Conservation (phyloP, 2,329 filamentous ascomycete genomes). For the Fusarium domesticum region DNA sequence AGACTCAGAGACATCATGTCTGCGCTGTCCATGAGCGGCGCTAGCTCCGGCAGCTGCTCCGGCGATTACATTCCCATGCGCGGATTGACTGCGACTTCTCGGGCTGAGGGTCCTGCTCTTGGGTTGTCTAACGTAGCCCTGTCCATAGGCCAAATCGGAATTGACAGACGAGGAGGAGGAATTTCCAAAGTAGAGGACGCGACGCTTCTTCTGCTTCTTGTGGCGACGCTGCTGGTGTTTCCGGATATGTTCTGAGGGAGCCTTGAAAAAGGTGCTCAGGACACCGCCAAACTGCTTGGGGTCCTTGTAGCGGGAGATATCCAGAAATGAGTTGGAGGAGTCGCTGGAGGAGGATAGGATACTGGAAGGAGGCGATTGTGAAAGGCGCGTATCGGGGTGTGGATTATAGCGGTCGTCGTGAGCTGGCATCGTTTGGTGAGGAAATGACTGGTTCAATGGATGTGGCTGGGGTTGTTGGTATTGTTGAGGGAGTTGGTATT, state of each 20-base stretch:
- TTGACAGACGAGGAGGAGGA: conserved; percentile 67
- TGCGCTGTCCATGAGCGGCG: conserved; percentile 14
- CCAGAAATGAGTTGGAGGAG: conserved; percentile 58
- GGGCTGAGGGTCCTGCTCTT: conserved; percentile 32
- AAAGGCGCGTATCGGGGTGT: conserved; percentile 21
- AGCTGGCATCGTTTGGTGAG: conserved; percentile 15
- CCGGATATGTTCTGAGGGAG: conserved; percentile 48
- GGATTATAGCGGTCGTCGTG: conserved; percentile 18
- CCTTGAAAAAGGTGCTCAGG: conserved; percentile 61
- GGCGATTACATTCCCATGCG: conserved; percentile 6
- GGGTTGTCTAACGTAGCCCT: conserved; percentile 50
- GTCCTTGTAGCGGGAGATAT: conserved; percentile 58
- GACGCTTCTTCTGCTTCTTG: conserved; percentile 45
- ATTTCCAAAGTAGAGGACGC: conserved; percentile 58
- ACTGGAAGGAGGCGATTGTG: conserved; percentile 33
- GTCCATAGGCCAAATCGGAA: conserved; percentile 66
- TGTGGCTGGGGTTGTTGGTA: conserved; percentile 17
- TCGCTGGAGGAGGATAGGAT: conserved; percentile 46
- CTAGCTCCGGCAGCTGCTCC: conserved; percentile 2
- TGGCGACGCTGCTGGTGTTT: conserved; percentile 42
- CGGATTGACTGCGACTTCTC: conserved; percentile 19
- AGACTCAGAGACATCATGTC: conserved; percentile 17
- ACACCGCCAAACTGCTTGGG: conserved; percentile 51
- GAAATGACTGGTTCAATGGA: not conserved
- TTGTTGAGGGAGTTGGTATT: conserved; percentile 10